Conservation (phyloP, 2,329 filamentous ascomycete species). For the Cryoendolithus antarcticus region DNA sequence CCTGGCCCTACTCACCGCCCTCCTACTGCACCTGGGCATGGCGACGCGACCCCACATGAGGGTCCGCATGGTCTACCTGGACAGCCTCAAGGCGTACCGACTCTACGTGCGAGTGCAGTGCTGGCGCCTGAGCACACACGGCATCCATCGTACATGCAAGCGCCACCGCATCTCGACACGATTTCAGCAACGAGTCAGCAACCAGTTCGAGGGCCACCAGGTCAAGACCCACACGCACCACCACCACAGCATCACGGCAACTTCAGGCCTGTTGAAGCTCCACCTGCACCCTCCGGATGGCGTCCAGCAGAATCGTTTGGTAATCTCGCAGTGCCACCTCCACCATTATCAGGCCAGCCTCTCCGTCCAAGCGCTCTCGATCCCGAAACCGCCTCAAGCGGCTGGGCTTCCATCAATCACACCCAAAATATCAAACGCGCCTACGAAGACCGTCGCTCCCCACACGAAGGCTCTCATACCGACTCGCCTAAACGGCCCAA, state of each 20-base stretch:
- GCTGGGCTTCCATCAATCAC: constrained; percentile 34
- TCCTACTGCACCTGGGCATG: constrained; percentile 1
- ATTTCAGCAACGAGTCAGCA: too few species aligned
- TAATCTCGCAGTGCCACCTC: constrained; percentile 8
- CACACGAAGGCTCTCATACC: constrained; percentile 18
- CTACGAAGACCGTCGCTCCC: constrained; percentile 23
- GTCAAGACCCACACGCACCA: constrained; percentile 6
- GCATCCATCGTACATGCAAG: too few species aligned
- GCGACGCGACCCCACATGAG: neutral
- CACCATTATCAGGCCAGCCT: constrained; percentile 8
- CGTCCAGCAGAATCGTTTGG: constrained; percentile 16
- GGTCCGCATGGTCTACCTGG: neutral
- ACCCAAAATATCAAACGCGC: constrained; percentile 30
- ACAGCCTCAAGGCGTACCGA: neutral
- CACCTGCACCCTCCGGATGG: constrained; percentile 17
- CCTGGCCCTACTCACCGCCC: neutral
- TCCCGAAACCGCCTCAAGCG: constrained; percentile 15
- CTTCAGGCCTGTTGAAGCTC: constrained; percentile 3
- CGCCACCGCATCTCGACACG: too few species aligned
- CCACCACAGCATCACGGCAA: constrained; percentile 4
- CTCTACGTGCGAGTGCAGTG: constrained; percentile 1
- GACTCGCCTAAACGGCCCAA: constrained; percentile 35
- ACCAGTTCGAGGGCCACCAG: too few species aligned
- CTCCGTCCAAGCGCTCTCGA: constrained; percentile 13
- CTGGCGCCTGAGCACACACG: constrained; percentile 1